Percentiles rank a stretch among this genome's conserved stretches.
Conservation (phyloP, 345 rosid genomes). For the Cardamine occulta region DNA sequence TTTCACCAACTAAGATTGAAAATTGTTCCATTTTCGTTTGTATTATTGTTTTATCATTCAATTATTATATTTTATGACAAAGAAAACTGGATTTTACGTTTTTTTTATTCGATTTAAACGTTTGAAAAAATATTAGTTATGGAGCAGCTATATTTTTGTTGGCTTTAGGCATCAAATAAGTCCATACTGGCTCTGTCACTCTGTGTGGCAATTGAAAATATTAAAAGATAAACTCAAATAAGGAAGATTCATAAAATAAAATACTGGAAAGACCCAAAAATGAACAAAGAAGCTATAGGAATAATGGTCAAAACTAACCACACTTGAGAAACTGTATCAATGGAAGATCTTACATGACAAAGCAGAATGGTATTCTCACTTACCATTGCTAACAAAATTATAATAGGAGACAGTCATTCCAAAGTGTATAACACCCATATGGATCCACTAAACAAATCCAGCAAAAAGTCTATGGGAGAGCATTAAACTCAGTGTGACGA, state of each 20-base stretch:
- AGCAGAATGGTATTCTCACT: conserved; percentile 38
- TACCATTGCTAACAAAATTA: conserved; percentile 98
- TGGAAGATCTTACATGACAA: conserved; percentile 17
- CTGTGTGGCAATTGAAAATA: background rate
- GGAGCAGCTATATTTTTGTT: no score
- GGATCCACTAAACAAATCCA: conserved; percentile 75
- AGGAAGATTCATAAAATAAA: background rate
- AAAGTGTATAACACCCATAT: conserved; percentile 77
- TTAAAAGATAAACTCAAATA: background rate
- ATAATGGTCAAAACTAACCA: conserved; percentile 13
- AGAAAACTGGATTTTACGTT: no score
- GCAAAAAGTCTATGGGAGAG: no score
- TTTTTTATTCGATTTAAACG: no score
- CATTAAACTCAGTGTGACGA: no score
- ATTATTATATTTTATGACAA: no score
- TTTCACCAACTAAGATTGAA: no score
- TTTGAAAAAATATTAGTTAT: no score
- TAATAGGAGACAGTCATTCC: conserved; percentile 96
- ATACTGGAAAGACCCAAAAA: conserved; percentile 7
- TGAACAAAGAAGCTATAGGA: conserved; percentile 10
- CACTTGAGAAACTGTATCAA: conserved; percentile 21
- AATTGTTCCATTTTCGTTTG: no score
- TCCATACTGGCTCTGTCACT: no score
- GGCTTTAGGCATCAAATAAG: no score
- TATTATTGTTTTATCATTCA: no score